These are phyloP conservation scores for Lentinula lateritia DNA, from an alignment of 768 basidiomycete genomes.

Conservation along the genomic window DNA sequence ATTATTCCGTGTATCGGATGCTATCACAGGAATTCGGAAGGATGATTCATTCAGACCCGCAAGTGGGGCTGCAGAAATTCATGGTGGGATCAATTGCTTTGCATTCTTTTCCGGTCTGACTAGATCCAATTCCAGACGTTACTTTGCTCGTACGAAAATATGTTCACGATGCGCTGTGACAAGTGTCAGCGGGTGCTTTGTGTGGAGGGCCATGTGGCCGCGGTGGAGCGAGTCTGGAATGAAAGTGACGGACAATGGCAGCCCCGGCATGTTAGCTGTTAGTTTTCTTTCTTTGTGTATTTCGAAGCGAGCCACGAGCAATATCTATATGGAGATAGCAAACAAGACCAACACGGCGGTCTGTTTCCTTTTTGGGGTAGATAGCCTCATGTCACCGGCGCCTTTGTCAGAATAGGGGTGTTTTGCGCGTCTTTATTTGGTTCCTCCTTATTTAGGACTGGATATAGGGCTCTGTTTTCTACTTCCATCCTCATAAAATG, in stretches of 20 bases:
- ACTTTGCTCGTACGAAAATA: conserved; percentile 48
- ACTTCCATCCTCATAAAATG: conserved; percentile 3
- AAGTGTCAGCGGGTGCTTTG: conserved; percentile 64
- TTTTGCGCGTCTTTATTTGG: background rate
- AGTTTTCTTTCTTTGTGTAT: conserved; percentile 10
- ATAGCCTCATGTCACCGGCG: background rate
- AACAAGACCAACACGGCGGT: conserved; percentile 6
- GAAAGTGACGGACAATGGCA: conserved; percentile 36
- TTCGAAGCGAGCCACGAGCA: background rate
- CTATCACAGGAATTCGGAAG: conserved; percentile 63
- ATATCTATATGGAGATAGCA: background rate
- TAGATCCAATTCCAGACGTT: conserved; percentile 31
- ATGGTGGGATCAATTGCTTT: conserved; percentile 31
- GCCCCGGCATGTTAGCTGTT: conserved; percentile 45
- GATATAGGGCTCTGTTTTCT: background rate
- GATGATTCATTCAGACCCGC: conserved; percentile 50
- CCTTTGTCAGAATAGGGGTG: background rate
- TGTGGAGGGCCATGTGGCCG: conserved; percentile 65
- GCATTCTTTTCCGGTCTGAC: background rate
- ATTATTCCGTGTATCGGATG: conserved; percentile 56
- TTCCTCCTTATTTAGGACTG: background rate
- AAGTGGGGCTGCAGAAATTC: conserved; percentile 46
- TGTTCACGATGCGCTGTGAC: conserved; percentile 59
- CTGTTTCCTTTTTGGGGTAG: background rate
- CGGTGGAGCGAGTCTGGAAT: conserved; percentile 57